Evolutionary conservation across 139 green algal genomes (phyloP), one percentile per base, ranked within the genome.

Genomic region (Edaphochlamys debaryana): DNA sequence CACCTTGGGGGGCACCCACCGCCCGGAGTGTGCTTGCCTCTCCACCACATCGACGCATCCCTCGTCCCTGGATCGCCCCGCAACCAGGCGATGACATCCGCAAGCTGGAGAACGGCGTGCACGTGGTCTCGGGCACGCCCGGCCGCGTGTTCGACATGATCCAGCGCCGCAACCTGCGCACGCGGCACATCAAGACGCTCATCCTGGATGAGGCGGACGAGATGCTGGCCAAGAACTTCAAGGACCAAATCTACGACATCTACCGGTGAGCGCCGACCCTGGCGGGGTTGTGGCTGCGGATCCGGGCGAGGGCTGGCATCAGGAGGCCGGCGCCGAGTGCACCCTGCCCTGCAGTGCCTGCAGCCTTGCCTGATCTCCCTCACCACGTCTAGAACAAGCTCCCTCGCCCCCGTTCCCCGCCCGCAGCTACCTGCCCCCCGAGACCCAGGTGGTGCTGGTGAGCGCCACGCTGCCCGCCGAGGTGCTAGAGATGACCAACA

Each of bases 231-330:
- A 95, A 98, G 85, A 97, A 97, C 60, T 99, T 99, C 92, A 98
- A 98, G 88, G 98, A 99, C 90, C 98, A 99, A 90, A 99, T 99
- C 84, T 99, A 99, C 81, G 97, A 99, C 87, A 95, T 99, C 45
- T 99, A 99, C 90, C 86, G 96, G 63, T 93, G 77, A 17, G 75
- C 6, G 30, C 9, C 38, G 45, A n/a, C n/a, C n/a, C n/a, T n/a
- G n/a, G n/a, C n/a, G n/a, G n/a, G n/a, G n/a, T n/a, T n/a, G n/a
- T n/a, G n/a, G n/a, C n/a, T n/a, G n/a, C n/a, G n/a, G n/a, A n/a
- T n/a, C n/a, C n/a, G n/a, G n/a, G n/a, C n/a, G n/a, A n/a, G n/a
- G n/a, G n/a, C n/a, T n/a, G n/a, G n/a, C n/a, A n/a, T n/a, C n/a
- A n/a, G n/a, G n/a, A n/a, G n/a, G n/a, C n/a, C n/a, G n/a, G n/a